Base-by-base conservation (phyloP, 148 eudicot species). In the Persicaria tinctoria region DNA sequence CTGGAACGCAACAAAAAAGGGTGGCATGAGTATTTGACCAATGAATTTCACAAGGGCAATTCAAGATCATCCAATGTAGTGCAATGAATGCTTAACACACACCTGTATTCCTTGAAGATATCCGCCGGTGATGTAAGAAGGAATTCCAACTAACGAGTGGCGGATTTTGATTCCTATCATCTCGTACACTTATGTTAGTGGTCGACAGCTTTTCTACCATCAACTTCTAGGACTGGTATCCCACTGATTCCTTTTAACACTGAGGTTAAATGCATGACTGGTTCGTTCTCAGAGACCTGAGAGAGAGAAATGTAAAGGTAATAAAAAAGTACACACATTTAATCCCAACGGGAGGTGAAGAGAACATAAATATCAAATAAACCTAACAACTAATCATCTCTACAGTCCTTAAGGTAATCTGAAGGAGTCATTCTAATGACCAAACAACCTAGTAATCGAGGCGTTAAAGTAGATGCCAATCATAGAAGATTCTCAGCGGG, bases 261-360 rank as follows among this genome's bases (percentile, higher is more conserved):
- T 94, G 74, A 90, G 84, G 78, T 86, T 90, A 75, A 91, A 91
- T 32, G 98, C 98, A 77, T 91, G 93, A 91, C 98, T 16, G 97
- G 91, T 51, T 94, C 97, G 76, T 94, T 90, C 79, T 88, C 97
- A 16, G 78, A 84, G 46, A 93, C 97, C 98, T 93, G 75, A 48
- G 32, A 48, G 32, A 45, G 57, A 50, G 9, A 17, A 55, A 56
- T 20, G 23, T 20, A 20, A 0, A 20, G 23, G 23, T 20, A 20
- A 20, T 20, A 20, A 20, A 20, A 20, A 20, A 20, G 0, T 20
- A 20, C 23, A 20, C 23, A 20, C 23, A 20, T 20, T 20, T 20
- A 20, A 20, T 20, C 23, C 23, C 23, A 20, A 20, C 23, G 0
- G 23, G 23, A 20, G 23, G 23, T 20, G 0, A 20, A 20, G n/a